Base-by-base conservation (phyloP, 306 rosid species). In the Cucurbita moschata region DNA sequence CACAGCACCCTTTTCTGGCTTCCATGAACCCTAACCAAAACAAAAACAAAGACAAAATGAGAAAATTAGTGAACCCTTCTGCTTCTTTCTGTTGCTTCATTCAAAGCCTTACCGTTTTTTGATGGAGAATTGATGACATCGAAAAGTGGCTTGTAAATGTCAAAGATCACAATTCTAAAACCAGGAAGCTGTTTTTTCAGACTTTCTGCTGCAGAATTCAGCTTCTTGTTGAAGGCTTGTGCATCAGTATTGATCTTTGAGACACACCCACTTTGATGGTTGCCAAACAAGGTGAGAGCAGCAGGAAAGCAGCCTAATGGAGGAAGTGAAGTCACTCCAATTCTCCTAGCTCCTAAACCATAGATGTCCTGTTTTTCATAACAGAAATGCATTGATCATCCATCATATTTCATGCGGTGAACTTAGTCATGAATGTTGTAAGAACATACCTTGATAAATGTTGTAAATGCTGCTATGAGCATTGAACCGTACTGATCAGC, bases 261-360 rank as follows among this genome's bases (percentile, higher is more conserved):
- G 61, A 95, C 96, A 78, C 99, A 95, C 13, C 97, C 96, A 8
- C 64, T 80, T 74, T 91, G 81, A 57, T 88, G 84, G 71, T 18
- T 49, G 64, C 97, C 97, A 74, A 91, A 89, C 23, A 95, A 60
- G 73, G 97, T 91, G 78, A 86, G 89, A 82, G 91, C 85, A 72
- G 82, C 86, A n/a, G 99, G 99, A 68, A 95, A 76, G 82, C 99
- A 95, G 47, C 99, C 99, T 82, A 95, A 77, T 57, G 99, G 97
- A 26, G 99, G 96, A 21, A 95, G 93, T 85, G 99, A 89, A 62
- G 97, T 95, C 83, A 88, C 99, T 52, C 99, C 99, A 58, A 95
- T 71, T 78, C 81, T 95, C 80, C 97, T 87, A 5, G 88, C 99
- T 82, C 99, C 99, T 58, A 88, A 80, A 23, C 89, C 88, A 77